phyloP scores from a whole-genome alignment of 1,139 yeast species.

The Saccharomyces hybrid region DNA sequence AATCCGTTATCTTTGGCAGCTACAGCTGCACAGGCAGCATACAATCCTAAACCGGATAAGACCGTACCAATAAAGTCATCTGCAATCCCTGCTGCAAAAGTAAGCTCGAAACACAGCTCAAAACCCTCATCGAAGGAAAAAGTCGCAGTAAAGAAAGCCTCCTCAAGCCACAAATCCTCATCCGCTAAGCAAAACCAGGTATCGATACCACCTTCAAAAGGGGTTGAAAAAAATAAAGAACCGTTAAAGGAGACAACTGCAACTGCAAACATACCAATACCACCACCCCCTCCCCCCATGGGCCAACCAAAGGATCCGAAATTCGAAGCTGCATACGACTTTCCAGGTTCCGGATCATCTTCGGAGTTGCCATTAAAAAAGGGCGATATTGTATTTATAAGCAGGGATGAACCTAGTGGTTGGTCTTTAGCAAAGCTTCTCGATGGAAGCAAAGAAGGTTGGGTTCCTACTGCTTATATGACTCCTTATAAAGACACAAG shows the following conservation, averaged over 20 bases:
- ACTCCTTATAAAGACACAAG: conserved; percentile 43
- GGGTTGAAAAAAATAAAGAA: conserved; percentile 7
- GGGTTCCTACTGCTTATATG: conserved; percentile 95
- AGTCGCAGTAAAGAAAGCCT: background rate
- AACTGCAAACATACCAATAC: conserved; percentile 45
- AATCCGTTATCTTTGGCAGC: conserved; percentile 28
- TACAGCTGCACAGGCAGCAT: conserved; percentile 34
- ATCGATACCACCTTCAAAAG: background rate
- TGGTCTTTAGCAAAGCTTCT: conserved; percentile 85
- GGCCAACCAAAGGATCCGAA: conserved; percentile 65
- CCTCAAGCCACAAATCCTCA: background rate
- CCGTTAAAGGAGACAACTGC: conserved; percentile 19
- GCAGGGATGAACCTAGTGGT: conserved; percentile 68
- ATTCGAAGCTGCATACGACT: conserved; percentile 82
- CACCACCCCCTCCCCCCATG: conserved; percentile 58
- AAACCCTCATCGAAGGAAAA: background rate
- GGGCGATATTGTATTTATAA: conserved; percentile 67
- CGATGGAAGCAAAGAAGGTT: conserved; percentile 78
- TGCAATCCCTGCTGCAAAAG: background rate
- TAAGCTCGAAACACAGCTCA: background rate
- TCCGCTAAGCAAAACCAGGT: background rate
- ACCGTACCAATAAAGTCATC: conserved; percentile 11
- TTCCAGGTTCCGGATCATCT: conserved; percentile 77
- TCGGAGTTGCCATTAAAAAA: conserved; percentile 70
- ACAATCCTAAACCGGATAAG: conserved; percentile 23